Percentiles rank a stretch among this genome's conserved stretches.
phyloP scores from a whole-genome alignment of 2,329 filamentous ascomycete genomes.

The Aspergillus alliaceus region DNA sequence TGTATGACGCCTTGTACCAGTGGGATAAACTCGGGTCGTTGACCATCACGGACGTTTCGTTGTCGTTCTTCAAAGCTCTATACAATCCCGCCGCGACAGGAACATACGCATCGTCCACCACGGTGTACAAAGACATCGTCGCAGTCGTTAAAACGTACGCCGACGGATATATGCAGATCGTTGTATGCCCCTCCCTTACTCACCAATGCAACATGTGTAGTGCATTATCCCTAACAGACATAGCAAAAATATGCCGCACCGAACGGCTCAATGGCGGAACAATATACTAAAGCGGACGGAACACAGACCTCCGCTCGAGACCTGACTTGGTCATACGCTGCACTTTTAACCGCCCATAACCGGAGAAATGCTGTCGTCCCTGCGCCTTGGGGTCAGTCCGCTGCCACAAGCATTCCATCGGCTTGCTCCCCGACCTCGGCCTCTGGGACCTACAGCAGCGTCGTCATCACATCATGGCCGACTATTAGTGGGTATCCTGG shows the following conservation, averaged over 20 bases:
- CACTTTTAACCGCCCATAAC: constrained; percentile 38
- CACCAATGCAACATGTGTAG: too few species aligned
- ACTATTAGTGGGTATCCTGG: constrained; percentile 11
- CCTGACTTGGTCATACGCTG: constrained; percentile 48
- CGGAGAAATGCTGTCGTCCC: constrained; percentile 35
- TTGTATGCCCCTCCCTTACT: constrained; percentile 25
- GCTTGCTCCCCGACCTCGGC: constrained; percentile 32
- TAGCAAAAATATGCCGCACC: constrained; percentile 27
- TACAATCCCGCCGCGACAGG: constrained; percentile 59
- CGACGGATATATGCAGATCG: constrained; percentile 54
- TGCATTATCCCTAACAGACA: too few species aligned
- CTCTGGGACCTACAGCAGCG: constrained; percentile 33
- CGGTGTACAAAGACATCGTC: constrained; percentile 56
- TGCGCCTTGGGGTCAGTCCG: constrained; percentile 32
- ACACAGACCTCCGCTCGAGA: constrained; percentile 39
- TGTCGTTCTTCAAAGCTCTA: constrained; percentile 71
- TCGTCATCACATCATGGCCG: constrained; percentile 35
- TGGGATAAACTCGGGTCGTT: constrained; percentile 67
- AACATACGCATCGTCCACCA: constrained; percentile 61
- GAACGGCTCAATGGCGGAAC: constrained; percentile 41
- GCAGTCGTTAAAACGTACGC: constrained; percentile 64
- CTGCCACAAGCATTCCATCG: constrained; percentile 30
- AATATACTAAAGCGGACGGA: constrained; percentile 39
- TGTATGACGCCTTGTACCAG: constrained; percentile 73
- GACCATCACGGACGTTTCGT: constrained; percentile 62